Conservation (phyloP, 108 stramenopile species). For the Cyclotella kingstonii region DNA sequence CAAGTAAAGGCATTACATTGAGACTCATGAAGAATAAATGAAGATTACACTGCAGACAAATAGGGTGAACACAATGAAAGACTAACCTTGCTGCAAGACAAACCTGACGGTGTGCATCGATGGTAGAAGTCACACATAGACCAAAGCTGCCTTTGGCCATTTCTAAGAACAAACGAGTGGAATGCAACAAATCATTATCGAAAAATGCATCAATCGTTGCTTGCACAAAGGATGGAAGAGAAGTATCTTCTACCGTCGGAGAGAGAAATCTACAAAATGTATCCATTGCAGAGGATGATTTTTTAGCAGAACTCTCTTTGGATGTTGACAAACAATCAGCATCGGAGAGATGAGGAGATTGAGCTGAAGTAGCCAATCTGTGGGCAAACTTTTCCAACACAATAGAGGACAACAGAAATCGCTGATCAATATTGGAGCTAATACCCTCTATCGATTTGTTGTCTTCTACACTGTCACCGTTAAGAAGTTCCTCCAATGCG, state of each 20-base stretch:
- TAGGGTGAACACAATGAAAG: too few relatives aligned
- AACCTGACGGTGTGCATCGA: slow-evolving; percentile 74
- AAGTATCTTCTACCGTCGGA: slow-evolving; percentile 18
- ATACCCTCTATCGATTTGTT: slow-evolving; percentile 7
- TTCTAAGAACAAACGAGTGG: slow-evolving; percentile 58
- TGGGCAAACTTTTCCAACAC: slow-evolving; percentile 18
- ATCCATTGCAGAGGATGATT: slow-evolving; percentile 7
- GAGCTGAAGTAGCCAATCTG: background rate
- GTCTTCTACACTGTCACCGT: background rate
- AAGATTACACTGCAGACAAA: too few relatives aligned
- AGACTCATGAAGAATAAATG: too few relatives aligned
- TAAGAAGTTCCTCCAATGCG: slow-evolving; percentile 39
- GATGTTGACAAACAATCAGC: slow-evolving; percentile 1
- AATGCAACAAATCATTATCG: slow-evolving; percentile 73
- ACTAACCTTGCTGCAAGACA: slow-evolving; percentile 63
- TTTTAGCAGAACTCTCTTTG: background rate
- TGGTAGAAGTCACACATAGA: slow-evolving; percentile 53
- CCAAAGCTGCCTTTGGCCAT: slow-evolving; percentile 83
- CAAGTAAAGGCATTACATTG: too few relatives aligned
- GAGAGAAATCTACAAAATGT: slow-evolving; percentile 29
- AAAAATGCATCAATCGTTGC: slow-evolving; percentile 70
- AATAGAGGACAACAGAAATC: slow-evolving; percentile 6
- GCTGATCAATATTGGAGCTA: slow-evolving; percentile 5
- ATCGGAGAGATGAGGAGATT: background rate
- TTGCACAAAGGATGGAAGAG: slow-evolving; percentile 25